phyloP scores from a whole-genome alignment of 192 early-diverging fungal species.

The Geosiphon pyriformis region DNA sequence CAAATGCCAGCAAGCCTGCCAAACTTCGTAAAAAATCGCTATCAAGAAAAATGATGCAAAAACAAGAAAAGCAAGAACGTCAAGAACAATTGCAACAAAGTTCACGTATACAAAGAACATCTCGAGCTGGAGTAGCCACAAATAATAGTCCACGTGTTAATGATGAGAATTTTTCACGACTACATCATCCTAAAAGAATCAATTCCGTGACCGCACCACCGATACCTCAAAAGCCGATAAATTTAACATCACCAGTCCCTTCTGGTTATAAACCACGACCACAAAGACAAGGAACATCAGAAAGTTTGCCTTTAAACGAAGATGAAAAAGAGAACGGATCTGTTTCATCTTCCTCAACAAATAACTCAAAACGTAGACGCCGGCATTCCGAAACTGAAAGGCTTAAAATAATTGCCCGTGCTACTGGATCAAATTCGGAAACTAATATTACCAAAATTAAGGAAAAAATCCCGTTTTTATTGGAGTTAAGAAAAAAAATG shows the following conservation, averaged over 20 bases:
- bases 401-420: not conserved
- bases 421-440: not conserved
- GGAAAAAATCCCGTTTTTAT: conserved; percentile 9
- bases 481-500: conserved; percentile 10
- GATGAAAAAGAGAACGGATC: not conserved
- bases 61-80: not conserved
- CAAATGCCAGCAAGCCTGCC: no score
- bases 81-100: not conserved
- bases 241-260: not conserved
- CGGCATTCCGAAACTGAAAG: not conserved
- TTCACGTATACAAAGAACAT: no score
- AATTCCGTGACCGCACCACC: not conserved
- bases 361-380: not conserved
- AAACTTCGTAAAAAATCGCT: not conserved
- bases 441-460: not conserved
- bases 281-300: not conserved
- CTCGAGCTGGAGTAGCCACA: not conserved
- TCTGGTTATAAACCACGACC: not conserved
- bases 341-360: not conserved
- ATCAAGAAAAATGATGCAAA: not conserved
- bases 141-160: not conserved
- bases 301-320: not conserved
- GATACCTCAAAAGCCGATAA: not conserved
- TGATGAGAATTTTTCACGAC: not conserved
- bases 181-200: not conserved